These are phyloP conservation scores for Hypoxylon subgilvum DNA, from an alignment of 495 filamentous ascomycete species.

Conservation along the genomic window DNA sequence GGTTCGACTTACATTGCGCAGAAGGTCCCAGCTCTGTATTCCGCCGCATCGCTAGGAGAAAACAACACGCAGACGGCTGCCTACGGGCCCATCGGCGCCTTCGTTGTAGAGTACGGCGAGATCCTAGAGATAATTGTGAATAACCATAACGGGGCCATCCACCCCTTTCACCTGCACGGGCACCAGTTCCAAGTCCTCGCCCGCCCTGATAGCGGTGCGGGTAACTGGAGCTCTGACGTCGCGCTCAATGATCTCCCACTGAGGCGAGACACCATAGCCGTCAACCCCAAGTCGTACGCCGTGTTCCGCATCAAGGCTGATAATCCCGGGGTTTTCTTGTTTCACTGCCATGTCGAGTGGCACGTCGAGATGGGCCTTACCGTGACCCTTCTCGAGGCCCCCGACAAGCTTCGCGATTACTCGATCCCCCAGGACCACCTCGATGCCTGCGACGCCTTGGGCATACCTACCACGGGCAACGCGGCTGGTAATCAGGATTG, in stretches of 20 bases:
- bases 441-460: conserved; percentile 59
- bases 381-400: conserved; percentile 74
- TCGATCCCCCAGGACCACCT: conserved; percentile 69
- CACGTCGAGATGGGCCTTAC: conserved; percentile 76
- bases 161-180: conserved; percentile 67
- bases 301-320: conserved; percentile 64
- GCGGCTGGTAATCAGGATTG: conserved; percentile 74
- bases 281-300: conserved; percentile 60
- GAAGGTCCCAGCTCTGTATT: conserved; percentile 80
- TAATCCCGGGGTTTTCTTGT: conserved; percentile 81
- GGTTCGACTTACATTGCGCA: conserved; percentile 73
- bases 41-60: conserved; percentile 67
- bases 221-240: conserved; percentile 49
- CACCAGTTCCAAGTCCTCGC: conserved; percentile 79
- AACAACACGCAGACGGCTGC: conserved; percentile 65
- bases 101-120: conserved; percentile 67
- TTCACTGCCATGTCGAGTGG: conserved; percentile 87
- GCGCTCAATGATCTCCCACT: conserved; percentile 52
- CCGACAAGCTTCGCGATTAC: conserved; percentile 62
- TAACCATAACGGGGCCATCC: conserved; percentile 70
- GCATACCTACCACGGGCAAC: conserved; percentile 66
- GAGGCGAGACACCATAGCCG: conserved; percentile 60
- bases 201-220: conserved; percentile 50
- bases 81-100: conserved; percentile 77
- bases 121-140: conserved; percentile 82